Evolutionary conservation across 352 stramenopile species (phyloP).

Genomic region (Peronospora tabacina): DNA sequence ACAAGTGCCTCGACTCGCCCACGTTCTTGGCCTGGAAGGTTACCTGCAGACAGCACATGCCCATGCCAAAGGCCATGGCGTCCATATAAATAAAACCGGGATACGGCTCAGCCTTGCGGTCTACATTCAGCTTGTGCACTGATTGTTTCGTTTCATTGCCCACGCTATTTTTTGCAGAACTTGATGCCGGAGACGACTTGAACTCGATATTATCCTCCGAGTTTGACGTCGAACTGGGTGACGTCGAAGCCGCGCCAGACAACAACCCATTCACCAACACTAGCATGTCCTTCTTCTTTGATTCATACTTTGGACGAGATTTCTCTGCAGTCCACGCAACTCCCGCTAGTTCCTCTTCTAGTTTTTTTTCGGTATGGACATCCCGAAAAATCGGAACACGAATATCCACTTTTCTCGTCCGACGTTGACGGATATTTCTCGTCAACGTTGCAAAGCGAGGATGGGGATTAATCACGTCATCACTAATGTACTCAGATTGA

Average conservation of each 20-base stretch:
- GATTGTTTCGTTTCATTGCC: constrained; percentile 44
- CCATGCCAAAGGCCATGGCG: constrained; percentile 99
- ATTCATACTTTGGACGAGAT: constrained; percentile 68
- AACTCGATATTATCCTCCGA: constrained; percentile 32
- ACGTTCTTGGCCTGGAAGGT: constrained; percentile 98
- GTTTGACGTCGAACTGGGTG: constrained; percentile 46
- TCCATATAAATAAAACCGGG: constrained; percentile 97
- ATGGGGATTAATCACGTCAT: constrained; percentile 98
- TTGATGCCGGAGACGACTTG: constrained; percentile 51
- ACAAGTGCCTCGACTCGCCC: constrained; percentile 97
- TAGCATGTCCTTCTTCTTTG: constrained; percentile 33
- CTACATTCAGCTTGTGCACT: constrained; percentile 23
- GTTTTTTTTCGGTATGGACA: constrained; percentile 68
- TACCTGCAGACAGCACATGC: constrained; percentile 99
- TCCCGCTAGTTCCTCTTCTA: constrained; percentile 55
- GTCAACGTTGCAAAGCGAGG: constrained; percentile 97
- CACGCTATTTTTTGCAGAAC: constrained; percentile 2
- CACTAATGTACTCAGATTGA: constrained; percentile 94
- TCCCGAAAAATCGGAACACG: constrained; percentile 81
- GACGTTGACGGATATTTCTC: constrained; percentile 96
- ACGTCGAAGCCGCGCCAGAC: constrained; percentile 19
- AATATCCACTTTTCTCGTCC: constrained; percentile 81
- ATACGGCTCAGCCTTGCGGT: constrained; percentile 73
- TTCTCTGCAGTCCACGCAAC: constrained; percentile 66
- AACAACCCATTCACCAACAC: constrained; percentile 16